Evolutionary conservation across 2,329 filamentous ascomycete species (phyloP), one percentile per base, ranked within the genome.

Genomic region (Aspergillus vadensis): DNA sequence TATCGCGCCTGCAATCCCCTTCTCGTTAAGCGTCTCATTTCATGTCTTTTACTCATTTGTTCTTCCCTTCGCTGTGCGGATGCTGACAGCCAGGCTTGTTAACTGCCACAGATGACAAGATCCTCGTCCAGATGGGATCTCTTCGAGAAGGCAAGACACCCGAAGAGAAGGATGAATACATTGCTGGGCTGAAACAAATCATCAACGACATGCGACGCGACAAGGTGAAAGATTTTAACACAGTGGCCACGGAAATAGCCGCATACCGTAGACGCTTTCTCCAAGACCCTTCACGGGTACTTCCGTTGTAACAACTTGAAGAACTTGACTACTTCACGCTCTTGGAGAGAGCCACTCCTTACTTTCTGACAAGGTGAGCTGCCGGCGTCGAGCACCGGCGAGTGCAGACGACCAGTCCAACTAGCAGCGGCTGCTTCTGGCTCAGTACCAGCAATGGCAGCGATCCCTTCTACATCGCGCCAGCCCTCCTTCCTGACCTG

Each of bases 261-360:
- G 76, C 75, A 67, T 82, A 82, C 72, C 80, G 81, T 77, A 79
- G 79, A 73, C 77, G 77, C 68, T 81, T 81, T 66, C 76, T 81
- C 39, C 72, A 79, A 69, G 79, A 81, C 67, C 72, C 75, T 55
- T 77, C 79, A 58, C 76, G 78, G 66, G 73, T 81, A 67, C 70
- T 81, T 63, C 72, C 78, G 65, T 71, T 80, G 76, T 81, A 79
- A 77, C 70, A 62, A 62, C 54, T 47, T 36, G 27, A 57, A 62
- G 38, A 23, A 44, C 39, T 51, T 56, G 41, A 50, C 39, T 50
- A n/a, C 17, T 41, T 49, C 55, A 39, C 51, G 21, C 44, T 38
- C 53, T 48, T 39, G 30, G 30, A 44, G 59, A 60, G 44, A 41
- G 41, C 10, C 36, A 21, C 51, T 55, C 57, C 38, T 36, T 59